These are phyloP conservation scores for Nidularia pulvinata DNA, from an alignment of 768 basidiomycete species.

Conservation along the genomic window DNA sequence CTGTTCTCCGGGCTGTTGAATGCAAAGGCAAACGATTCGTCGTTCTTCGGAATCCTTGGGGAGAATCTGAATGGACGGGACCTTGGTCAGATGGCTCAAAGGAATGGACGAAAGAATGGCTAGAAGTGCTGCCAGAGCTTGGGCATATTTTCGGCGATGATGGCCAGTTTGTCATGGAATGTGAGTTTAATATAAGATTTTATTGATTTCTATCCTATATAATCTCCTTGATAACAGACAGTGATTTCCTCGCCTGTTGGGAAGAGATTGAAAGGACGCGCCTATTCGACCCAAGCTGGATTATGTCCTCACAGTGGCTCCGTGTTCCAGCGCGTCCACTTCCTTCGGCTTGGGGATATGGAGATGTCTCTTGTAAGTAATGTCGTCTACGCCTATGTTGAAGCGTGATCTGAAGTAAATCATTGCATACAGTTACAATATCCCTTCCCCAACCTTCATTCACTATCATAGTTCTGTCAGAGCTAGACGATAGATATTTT, in stretches of 20 bases:
- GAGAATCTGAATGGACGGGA: constrained; percentile 46
- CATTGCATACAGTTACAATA: constrained; percentile 38
- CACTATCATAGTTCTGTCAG: constrained; percentile 45
- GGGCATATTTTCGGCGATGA: constrained; percentile 49
- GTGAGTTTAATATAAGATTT: constrained; percentile 14
- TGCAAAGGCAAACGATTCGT: constrained; percentile 48
- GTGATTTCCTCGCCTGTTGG: constrained; percentile 46
- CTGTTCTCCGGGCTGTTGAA: constrained; percentile 46
- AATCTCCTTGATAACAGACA: constrained; percentile 24
- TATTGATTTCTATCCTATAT: not conserved
- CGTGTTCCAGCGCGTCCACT: constrained; percentile 28
- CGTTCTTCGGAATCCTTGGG: constrained; percentile 56
- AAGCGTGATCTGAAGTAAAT: not conserved
- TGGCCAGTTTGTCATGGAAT: constrained; percentile 60
- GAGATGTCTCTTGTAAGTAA: constrained; percentile 47
- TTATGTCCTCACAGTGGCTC: constrained; percentile 52
- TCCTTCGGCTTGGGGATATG: constrained; percentile 37
- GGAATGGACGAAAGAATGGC: constrained; percentile 56
- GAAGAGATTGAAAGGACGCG: constrained; percentile 45
- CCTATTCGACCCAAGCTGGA: constrained; percentile 50
- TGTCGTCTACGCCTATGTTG: not conserved
- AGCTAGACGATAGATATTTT: constrained; percentile 46
- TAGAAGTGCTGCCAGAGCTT: constrained; percentile 35
- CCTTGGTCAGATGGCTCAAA: constrained; percentile 57
- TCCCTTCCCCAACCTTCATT: constrained; percentile 30